phyloP scores from a whole-genome alignment of 2,329 filamentous ascomycete species.

The Colletotrichum euphorbiae region DNA sequence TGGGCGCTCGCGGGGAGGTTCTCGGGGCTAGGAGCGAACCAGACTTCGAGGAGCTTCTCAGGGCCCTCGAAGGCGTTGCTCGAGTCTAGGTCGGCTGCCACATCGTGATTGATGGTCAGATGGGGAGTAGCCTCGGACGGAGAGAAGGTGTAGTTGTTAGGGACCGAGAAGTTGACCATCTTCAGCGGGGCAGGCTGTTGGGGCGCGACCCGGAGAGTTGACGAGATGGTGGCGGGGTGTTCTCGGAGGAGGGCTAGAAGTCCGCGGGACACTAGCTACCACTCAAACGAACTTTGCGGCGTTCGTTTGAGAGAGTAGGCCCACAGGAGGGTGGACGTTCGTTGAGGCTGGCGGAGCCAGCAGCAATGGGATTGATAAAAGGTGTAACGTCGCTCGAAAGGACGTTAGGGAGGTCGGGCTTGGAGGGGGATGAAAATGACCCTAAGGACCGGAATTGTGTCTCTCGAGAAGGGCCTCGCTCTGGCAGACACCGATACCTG shows the following conservation, averaged over 20 bases:
- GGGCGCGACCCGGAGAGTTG: constrained; percentile 43
- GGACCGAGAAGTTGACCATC: constrained; percentile 87
- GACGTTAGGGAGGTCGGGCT: constrained; percentile 92
- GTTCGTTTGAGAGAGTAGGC: constrained; percentile 98
- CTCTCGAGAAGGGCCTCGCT: constrained; percentile 70
- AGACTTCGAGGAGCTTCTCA: constrained; percentile 98
- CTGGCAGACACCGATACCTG: constrained; percentile 86
- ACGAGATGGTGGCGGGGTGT: constrained; percentile 15
- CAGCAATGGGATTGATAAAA: constrained; percentile 63
- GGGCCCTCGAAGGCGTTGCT: constrained; percentile 97
- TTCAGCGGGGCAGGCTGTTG: constrained; percentile 28
- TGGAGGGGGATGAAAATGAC: constrained; percentile 85
- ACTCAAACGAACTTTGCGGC: constrained; percentile 95
- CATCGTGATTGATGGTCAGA: constrained; percentile 96
- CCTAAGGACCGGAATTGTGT: constrained; percentile 90
- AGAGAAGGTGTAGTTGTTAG: constrained; percentile 84
- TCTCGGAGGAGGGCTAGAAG: constrained; percentile 52
- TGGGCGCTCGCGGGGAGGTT: constrained; percentile 77
- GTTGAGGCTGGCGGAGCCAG: constrained; percentile 89
- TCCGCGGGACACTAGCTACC: constrained; percentile 96
- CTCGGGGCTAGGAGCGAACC: constrained; percentile 87
- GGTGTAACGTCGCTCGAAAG: constrained; percentile 72
- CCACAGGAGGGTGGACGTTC: constrained; percentile 77
- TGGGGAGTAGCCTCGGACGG: constrained; percentile 86
- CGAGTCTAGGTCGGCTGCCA: constrained; percentile 91